A percentile compares a stretch with the other conserved stretches of the same genome.
Conservation (phyloP, 2,329 filamentous ascomycete genomes). For the Sphaerostilbella broomeana region DNA sequence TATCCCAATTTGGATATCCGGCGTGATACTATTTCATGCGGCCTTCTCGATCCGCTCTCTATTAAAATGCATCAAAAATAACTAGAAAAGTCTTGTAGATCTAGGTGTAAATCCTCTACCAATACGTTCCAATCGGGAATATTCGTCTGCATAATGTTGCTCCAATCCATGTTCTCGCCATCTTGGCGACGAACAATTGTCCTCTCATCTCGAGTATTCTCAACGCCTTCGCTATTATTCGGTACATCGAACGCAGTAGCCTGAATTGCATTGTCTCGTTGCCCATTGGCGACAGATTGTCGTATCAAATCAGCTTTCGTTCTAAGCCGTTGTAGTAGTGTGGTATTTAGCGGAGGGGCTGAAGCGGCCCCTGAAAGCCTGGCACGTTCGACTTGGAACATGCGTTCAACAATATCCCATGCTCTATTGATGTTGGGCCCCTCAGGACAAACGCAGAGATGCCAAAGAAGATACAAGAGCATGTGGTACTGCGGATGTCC, state of each 20-base stretch:
- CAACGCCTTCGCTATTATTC: not conserved
- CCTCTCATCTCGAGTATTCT: not conserved
- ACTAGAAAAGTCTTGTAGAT: constrained; percentile 13
- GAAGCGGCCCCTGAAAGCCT: constrained; percentile 9
- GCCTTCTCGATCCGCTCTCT: too few relatives aligned
- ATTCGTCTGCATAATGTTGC: constrained; percentile 8
- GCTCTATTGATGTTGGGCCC: constrained; percentile 22
- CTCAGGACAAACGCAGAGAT: constrained; percentile 33
- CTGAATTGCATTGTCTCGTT: not conserved
- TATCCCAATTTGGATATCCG: too few relatives aligned
- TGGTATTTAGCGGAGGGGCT: constrained; percentile 8
- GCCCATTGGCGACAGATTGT: constrained; percentile 1
- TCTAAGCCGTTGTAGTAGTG: constrained; percentile 9
- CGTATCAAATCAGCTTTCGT: constrained; percentile 12
- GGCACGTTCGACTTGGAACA: constrained; percentile 8
- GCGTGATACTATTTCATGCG: too few relatives aligned
- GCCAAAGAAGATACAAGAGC: constrained; percentile 37
- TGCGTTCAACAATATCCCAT: constrained; percentile 6
- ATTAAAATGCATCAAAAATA: constrained; percentile 5
- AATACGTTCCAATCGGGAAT: constrained; percentile 13
- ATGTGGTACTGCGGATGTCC: constrained; percentile 38
- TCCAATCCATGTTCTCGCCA: constrained; percentile 13
- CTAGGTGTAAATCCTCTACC: constrained; percentile 12
- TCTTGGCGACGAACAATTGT: constrained; percentile 8
- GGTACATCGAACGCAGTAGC: not conserved